Base-by-base conservation (phyloP, 305 asterid genomes). In the Plantago lanceolata region DNA sequence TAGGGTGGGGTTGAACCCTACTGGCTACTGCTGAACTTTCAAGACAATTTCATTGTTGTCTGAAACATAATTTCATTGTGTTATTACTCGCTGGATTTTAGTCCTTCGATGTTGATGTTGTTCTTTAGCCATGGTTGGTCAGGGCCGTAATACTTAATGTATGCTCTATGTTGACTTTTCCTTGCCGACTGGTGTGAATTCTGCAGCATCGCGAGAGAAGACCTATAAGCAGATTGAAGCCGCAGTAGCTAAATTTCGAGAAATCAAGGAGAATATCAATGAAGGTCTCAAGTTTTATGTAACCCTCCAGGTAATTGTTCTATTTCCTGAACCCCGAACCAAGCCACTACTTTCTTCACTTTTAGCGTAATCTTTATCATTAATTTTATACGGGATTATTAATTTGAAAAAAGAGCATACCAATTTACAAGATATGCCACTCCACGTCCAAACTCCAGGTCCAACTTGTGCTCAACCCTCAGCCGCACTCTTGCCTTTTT, bases 281-380 rank as follows among this genome's bases (percentile, higher is more conserved):
- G 99, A 94, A 82, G 99, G 99, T 70, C 66, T 94, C 79, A 90
- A 94, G 81, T 94, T 94, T 71, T 94, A 94, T 71, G 84, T 90
- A 40, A 88, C 95, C 67, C 99, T 94, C 70, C 99, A 94, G 95
- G 99, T 90, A 85, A 16, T 11, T 8, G 15, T 8, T 1, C 45
- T 40, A 40, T 40, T 40, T 40, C 16, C 9, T 12, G 11, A 40
- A 40, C 45, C 11, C 45, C 45, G n/a, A n/a, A n/a, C n/a, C 11
- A 12, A 40, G 15, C 1, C 11, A 40, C 15, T 40, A 0, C 1
- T 40, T 40, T 40, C 45, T 40, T 12, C 2, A 40, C 13, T 40
- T 33, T 9, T 12, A 40, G 45, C 2, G 45, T 1, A 2, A 40
- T 40, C 13, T 33, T 12, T 40, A 40, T 40, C 1, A 1, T 40